These are phyloP conservation scores for Nakazawaea ernobii DNA, from an alignment of 805 yeast genomes.

Conservation along the genomic window DNA sequence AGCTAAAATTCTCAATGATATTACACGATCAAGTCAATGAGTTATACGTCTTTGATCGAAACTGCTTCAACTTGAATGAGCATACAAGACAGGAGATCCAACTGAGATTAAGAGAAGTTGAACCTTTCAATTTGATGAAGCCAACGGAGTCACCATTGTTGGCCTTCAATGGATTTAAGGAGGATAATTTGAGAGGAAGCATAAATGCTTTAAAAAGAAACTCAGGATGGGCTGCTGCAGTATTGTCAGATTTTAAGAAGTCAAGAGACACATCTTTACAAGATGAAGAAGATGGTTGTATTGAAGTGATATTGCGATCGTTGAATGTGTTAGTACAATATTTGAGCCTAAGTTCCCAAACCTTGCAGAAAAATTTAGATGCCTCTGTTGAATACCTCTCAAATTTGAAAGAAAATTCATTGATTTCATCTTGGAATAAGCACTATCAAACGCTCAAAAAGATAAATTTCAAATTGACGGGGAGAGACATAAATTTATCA, in stretches of 20 bases:
- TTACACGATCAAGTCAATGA: constrained; percentile 44
- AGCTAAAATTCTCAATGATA: constrained; percentile 46
- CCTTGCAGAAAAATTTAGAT: constrained; percentile 33
- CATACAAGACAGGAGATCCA: constrained; percentile 20
- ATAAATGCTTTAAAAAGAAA: constrained; percentile 31
- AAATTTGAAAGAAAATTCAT: constrained; percentile 33
- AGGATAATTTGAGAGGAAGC: constrained; percentile 28
- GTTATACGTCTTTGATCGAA: constrained; percentile 58
- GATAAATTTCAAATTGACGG: constrained; percentile 20
- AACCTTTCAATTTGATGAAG: constrained; percentile 24
- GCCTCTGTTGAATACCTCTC: constrained; percentile 27
- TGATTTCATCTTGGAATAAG: constrained; percentile 35
- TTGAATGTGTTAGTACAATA: constrained; percentile 47
- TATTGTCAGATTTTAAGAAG: constrained; percentile 28
- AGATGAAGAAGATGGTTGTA: constrained; percentile 21
- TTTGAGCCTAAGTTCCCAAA: constrained; percentile 37
- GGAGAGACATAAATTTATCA: constrained; percentile 21
- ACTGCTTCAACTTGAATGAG: constrained; percentile 35
- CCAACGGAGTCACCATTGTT: constrained; percentile 28
- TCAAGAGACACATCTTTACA: constrained; percentile 11
- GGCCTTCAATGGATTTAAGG: constrained; percentile 21
- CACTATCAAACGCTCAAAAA: constrained; percentile 24
- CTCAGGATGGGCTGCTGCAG: constrained; percentile 32
- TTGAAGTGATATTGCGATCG: constrained; percentile 42
- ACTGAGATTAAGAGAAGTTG: constrained; percentile 20